Conservation (phyloP, 202 grass and related monocot genomes). For the Saccharum hybrid region DNA sequence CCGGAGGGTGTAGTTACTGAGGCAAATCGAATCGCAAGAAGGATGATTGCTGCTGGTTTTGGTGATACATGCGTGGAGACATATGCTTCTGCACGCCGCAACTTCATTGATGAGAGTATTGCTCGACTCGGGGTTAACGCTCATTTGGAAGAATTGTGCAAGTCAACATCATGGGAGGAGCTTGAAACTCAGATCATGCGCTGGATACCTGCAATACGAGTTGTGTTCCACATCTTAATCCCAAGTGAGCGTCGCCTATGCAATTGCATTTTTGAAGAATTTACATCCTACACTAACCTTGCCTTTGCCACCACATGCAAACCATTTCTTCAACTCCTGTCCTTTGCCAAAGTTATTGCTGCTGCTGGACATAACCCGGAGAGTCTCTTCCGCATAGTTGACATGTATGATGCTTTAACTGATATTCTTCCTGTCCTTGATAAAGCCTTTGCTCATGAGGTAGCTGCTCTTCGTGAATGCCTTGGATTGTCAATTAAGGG, state of each 20-base stretch:
- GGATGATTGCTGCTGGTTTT: constrained; percentile 59
- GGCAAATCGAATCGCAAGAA: constrained; percentile 49
- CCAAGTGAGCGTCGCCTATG: constrained; percentile 54
- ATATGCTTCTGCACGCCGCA: constrained; percentile 45
- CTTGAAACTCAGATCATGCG: constrained; percentile 49
- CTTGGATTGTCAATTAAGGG: constrained; percentile 65
- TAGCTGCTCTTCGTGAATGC: constrained; percentile 48
- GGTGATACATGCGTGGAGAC: constrained; percentile 43
- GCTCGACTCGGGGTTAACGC: constrained; percentile 46
- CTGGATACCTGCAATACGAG: constrained; percentile 52
- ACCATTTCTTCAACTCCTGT: constrained; percentile 43
- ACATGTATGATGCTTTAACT: constrained; percentile 55
- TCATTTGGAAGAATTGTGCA: constrained; percentile 33
- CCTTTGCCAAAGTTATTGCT: constrained; percentile 45
- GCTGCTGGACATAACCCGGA: constrained; percentile 43
- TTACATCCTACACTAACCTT: constrained; percentile 44
- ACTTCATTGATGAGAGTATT: constrained; percentile 56
- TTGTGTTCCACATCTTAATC: constrained; percentile 59
- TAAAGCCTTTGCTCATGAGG: constrained; percentile 52
- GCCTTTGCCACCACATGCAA: constrained; percentile 46
- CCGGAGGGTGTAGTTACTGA: constrained; percentile 44
- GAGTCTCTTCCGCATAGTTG: constrained; percentile 55
- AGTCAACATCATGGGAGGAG: constrained; percentile 42
- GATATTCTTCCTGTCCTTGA: constrained; percentile 38
- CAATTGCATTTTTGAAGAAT: constrained; percentile 47